Evolutionary conservation across 116 monocot genomes (phyloP), one percentile per base, ranked within the genome.

Genomic region (Posidonia oceanica): DNA sequence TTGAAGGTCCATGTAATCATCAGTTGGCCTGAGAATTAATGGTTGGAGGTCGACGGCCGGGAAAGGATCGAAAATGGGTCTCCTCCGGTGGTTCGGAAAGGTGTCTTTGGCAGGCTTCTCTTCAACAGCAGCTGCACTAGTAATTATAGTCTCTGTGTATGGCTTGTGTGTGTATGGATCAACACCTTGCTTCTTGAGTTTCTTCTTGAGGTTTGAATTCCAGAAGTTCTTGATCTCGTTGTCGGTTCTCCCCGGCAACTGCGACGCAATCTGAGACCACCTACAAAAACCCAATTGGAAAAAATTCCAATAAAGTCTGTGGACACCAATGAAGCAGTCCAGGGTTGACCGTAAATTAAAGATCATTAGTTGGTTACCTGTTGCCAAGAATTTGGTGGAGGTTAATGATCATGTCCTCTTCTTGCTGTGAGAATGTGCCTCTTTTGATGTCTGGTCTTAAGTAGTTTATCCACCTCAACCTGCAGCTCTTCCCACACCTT

Each of bases 201-300:
- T 66, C 66, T 66, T 66, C 66, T 66, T 66, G 42, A 66, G 39
- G 66, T 39, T 66, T 5, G 66, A 42, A 20, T 66, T 66, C 66
- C 66, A 66, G 41, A 41, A 66, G 48, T 66, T 66, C 66, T 66
- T 66, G 41, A 66, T 66, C 66, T 66, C 66, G 66, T 66, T 66
- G 42, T 66, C 66, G 11, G 66, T 66, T 44, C 66, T 66, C 18
- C 66, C 42, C 44, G 66, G 66, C 7, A 66, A 66, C 1, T 21
- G 40, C 13, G 42, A 41, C 20, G 66, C 66, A 4, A 66, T 66
- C 48, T 42, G 66, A 66, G 66, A 48, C 48, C 48, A 48, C 48
- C 48, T 48, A 48, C 48, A 7, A 12, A 5, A 0, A 48, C 48
- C 48, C 4, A 44, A 44, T 29, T 29, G 29, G 29, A 29, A 29